These are phyloP conservation scores for Thecaphora frezii DNA, from an alignment of 1,284 basidiomycete genomes.

Conservation along the genomic window DNA sequence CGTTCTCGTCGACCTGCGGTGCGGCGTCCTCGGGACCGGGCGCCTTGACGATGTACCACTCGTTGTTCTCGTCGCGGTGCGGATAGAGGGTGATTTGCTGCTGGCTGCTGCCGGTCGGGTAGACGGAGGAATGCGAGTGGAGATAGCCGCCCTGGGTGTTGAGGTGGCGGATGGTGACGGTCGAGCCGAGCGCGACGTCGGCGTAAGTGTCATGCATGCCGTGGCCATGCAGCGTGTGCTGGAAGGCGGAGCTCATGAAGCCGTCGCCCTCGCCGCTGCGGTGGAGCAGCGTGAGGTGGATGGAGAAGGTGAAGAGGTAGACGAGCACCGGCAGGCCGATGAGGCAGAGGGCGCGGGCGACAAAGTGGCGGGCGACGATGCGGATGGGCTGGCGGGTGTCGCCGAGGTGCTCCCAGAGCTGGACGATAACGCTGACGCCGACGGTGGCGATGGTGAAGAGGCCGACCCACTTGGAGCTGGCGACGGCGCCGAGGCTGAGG, in stretches of 20 bases:
- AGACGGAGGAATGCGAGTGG: constrained; percentile 88
- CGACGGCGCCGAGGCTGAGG: constrained; percentile 83
- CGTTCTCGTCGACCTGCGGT: constrained; percentile 49
- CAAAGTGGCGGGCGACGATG: constrained; percentile 79
- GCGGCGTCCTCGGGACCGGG: constrained; percentile 64
- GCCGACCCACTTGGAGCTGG: constrained; percentile 97
- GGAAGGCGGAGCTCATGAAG: constrained; percentile 98
- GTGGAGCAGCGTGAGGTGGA: constrained; percentile 86
- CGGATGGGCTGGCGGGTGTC: constrained; percentile 78
- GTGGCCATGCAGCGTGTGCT: constrained; percentile 88
- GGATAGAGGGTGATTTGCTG: constrained; percentile 99
- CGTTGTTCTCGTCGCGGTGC: constrained; percentile 87
- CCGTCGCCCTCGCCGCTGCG: constrained; percentile 94
- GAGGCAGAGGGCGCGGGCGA: constrained; percentile 82
- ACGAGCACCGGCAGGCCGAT: constrained; percentile 81
- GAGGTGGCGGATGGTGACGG: constrained; percentile 80
- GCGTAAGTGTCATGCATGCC: constrained; percentile 85
- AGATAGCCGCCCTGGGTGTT: constrained; percentile 97
- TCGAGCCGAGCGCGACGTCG: constrained; percentile 86
- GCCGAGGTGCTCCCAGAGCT: constrained; percentile 88
- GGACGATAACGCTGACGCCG: constrained; percentile 79
- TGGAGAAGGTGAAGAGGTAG: constrained; percentile 92
- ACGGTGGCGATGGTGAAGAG: constrained; percentile 97
- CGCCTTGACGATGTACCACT: constrained; percentile 74
- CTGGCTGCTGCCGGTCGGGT: constrained; percentile 73